Conservation (phyloP, 1,284 basidiomycete species). For the Ustilago bromivora region DNA sequence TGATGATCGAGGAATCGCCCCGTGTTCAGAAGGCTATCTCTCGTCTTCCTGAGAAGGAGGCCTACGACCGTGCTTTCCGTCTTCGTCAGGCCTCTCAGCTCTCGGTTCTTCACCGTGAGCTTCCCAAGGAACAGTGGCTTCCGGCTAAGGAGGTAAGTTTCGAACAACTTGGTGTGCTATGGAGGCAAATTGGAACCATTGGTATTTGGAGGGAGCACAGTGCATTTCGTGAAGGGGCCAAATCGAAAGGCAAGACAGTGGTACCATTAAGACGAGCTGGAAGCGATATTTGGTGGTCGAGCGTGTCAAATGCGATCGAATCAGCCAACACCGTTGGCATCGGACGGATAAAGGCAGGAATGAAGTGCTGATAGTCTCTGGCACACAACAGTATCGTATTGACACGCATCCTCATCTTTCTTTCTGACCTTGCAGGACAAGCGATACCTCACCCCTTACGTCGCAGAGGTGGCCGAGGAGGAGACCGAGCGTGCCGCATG, state of each 20-base stretch:
- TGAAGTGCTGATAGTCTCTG: no score
- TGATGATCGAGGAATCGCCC: constrained; percentile 86
- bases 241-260: no score
- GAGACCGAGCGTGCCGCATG: constrained; percentile 83
- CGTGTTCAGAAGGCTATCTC: constrained; percentile 82
- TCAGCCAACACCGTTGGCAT: no score
- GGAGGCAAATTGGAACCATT: no score
- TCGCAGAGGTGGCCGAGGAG: constrained; percentile 82
- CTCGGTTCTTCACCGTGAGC: constrained; percentile 82
- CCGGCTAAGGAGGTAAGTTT: constrained; percentile 78
- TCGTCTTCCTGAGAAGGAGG: constrained; percentile 83
- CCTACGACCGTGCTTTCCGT: constrained; percentile 92
- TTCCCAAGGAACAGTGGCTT: constrained; percentile 88
- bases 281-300: no score
- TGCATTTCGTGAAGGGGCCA: no score
- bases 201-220: no score
- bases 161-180: not conserved
- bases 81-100: constrained; percentile 85
- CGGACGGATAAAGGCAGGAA: no score
- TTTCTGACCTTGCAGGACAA: constrained; percentile 77
- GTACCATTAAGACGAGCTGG: no score
- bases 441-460: constrained; percentile 87
- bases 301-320: no score
- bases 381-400: no score
- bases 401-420: constrained; percentile 2